These are phyloP conservation scores for Verticillium nubilum DNA, from an alignment of 2,329 filamentous ascomycete species.

Conservation along the genomic window DNA sequence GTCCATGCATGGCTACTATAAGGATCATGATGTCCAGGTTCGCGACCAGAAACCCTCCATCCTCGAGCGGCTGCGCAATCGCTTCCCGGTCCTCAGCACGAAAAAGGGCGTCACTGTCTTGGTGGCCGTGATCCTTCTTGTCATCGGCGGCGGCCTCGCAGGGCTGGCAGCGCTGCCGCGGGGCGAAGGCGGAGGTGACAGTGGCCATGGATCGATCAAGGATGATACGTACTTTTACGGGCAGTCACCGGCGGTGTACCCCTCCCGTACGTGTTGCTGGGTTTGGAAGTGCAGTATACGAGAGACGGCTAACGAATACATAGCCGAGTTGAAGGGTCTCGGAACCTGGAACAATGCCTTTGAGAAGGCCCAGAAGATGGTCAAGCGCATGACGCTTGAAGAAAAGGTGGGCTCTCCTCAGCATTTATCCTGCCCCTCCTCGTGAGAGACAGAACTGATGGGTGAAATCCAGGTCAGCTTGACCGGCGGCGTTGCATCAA, in stretches of 20 bases:
- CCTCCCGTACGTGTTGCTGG: conserved; percentile 36
- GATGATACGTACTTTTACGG: conserved; percentile 41
- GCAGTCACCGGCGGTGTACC: conserved; percentile 43
- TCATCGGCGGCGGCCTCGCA: conserved; percentile 27
- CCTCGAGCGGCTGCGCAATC: background rate
- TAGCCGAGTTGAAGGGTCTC: conserved; percentile 50
- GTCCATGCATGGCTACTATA: background rate
- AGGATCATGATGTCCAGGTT: background rate
- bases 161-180: conserved; percentile 24
- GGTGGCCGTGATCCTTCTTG: conserved; percentile 19
- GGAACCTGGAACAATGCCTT: conserved; percentile 66
- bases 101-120: conserved; percentile 21
- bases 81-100: conserved; percentile 13
- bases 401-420: conserved; percentile 53
- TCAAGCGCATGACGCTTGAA: conserved; percentile 64
- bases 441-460: background rate
- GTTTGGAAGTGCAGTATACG: conserved; percentile 1
- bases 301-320: background rate
- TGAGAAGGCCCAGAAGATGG: conserved; percentile 61
- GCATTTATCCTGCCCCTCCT: background rate
- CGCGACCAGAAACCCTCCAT: background rate
- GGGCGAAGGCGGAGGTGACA: background rate
- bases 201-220: background rate
- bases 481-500: conserved; percentile 61
- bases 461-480: conserved; percentile 53